phyloP scores from a whole-genome alignment of 441 rosid species.

The Arabidopsis lyrata region DNA sequence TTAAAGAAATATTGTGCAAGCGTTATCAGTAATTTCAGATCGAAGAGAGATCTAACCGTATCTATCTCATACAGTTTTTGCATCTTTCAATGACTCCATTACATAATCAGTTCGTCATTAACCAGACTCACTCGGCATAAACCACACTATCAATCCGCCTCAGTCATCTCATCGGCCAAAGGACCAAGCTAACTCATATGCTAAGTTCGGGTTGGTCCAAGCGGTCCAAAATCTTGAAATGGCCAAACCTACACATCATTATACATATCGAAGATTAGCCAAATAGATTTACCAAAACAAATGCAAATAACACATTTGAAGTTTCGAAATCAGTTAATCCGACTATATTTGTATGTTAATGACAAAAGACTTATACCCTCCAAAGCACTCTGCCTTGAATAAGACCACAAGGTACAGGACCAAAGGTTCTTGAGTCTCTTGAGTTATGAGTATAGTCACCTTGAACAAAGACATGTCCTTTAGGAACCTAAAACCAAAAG shows the following conservation, averaged over 20 bases:
- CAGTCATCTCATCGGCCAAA: background rate
- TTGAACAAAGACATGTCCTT: slow-evolving; percentile 72
- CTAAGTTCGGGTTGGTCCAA: slow-evolving; percentile 39
- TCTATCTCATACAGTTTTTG: too few relatives aligned
- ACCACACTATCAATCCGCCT: too few relatives aligned
- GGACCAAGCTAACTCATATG: slow-evolving; percentile 10
- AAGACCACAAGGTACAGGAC: slow-evolving; percentile 80
- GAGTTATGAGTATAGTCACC: slow-evolving; percentile 73
- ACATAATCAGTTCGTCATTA: too few relatives aligned
- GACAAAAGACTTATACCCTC: slow-evolving; percentile 54
- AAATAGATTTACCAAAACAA: background rate
- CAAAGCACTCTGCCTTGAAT: slow-evolving; percentile 66
- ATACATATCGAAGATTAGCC: background rate
- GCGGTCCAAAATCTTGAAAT: slow-evolving; percentile 58
- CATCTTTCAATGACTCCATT: too few relatives aligned
- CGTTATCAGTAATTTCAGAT: too few relatives aligned
- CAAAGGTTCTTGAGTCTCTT: slow-evolving; percentile 73
- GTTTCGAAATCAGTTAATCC: background rate
- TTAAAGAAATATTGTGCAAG: too few relatives aligned
- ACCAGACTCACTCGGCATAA: too few relatives aligned
- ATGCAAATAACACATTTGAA: slow-evolving; percentile 1
- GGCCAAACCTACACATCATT: slow-evolving; percentile 63
- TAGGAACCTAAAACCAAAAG: slow-evolving; percentile 64
- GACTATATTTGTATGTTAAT: background rate
- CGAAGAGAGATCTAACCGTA: too few relatives aligned